Conservation (phyloP, 768 basidiomycete species). For the Amanita fuliginea region DNA sequence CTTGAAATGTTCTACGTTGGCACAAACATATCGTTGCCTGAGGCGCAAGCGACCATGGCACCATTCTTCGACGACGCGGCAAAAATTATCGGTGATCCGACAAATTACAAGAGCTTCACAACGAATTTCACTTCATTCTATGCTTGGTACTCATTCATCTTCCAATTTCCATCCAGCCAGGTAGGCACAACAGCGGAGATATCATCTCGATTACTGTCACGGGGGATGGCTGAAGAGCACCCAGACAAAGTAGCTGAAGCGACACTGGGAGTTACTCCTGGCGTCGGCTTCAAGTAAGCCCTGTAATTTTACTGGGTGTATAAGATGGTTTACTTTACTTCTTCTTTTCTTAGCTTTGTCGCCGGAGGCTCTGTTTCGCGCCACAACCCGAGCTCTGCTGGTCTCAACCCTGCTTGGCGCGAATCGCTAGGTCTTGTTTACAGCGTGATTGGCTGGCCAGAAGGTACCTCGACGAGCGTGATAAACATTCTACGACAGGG, state of each 20-base stretch:
- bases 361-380: constrained; percentile 32
- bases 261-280: background rate
- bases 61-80: background rate
- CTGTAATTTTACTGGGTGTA: background rate
- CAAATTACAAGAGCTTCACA: too few relatives aligned
- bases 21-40: background rate
- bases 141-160: background rate
- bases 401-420: constrained; percentile 39
- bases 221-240: background rate
- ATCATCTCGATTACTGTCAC: background rate
- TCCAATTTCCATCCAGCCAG: background rate
- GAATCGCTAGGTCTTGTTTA: constrained; percentile 23
- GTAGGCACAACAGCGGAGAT: background rate
- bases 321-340: background rate
- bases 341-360: constrained; percentile 20
- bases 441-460: constrained; percentile 14
- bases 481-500: constrained; percentile 3
- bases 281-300: background rate
- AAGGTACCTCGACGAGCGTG: background rate
- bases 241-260: background rate
- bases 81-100: background rate
- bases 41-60: background rate
- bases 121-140: background rate
- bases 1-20: background rate
- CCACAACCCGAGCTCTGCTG: constrained; percentile 24